Base-by-base conservation (phyloP, 2,329 filamentous ascomycete species). In the Aspergillus persii region DNA sequence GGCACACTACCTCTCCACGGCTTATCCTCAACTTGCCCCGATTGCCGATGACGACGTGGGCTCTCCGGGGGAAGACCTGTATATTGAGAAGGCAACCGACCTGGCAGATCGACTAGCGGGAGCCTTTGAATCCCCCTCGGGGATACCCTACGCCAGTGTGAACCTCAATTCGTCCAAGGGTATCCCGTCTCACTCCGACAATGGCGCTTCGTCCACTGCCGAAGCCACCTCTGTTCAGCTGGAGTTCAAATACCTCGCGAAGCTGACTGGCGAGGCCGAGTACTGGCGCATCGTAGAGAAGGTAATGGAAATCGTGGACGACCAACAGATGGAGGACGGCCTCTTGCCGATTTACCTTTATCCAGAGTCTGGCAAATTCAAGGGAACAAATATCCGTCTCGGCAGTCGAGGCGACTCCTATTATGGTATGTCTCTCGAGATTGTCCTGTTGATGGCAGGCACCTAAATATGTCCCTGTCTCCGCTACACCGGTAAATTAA, bases 401-500 rank as follows among this genome's bases (percentile, higher is more conserved):
- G 95, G 95, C 44, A 97, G 92, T 73, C 86, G 95, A 61, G 95
- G 95, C 50, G 95, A 99, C 79, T 97, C 93, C 51, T 99, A 98
- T 78, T 99, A 99, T 77, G 84, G 79, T 81, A 69, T 49, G 72
- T 65, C 2, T 6, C 29, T 29, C 33, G 11, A 12, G 18, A 23
- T 23, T 31, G 27, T 11, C 27, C 18, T 44, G 12, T 53, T 18
- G 26, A 15, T 27, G 8, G 18, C n/a, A 23, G 18, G 18, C 18
- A 23, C 18, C 18, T 23, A 23, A 23, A 23, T 23, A 23, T 23
- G 18, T 23, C 18, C 18, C 18, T 23, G 18, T 23, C 18, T 23
- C 18, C 18, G 18, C 18, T 23, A 23, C 18, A 23, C 18, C 18
- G 18, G 18, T 23, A 23, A 23, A 33, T 36, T 51, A 26, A 58